phyloP scores from a whole-genome alignment of 345 rosid genomes.

The Clarkia xantiana region DNA sequence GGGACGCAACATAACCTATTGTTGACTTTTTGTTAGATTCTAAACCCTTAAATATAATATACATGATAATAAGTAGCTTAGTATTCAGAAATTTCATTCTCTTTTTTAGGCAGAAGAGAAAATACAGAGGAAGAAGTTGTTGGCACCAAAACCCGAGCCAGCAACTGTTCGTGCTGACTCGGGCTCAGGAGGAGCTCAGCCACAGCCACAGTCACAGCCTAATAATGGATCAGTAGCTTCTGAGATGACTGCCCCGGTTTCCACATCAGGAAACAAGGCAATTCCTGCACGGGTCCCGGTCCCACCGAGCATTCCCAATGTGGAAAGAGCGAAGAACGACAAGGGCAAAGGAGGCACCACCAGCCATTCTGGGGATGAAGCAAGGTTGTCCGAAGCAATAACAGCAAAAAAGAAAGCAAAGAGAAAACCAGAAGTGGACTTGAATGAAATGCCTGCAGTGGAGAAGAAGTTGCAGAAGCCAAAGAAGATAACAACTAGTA shows the following conservation, averaged over 20 bases:
- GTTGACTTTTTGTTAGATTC: no score
- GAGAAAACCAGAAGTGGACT: slow-evolving; percentile 41
- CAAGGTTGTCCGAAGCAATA: slow-evolving; percentile 26
- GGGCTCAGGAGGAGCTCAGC: slow-evolving; percentile 9
- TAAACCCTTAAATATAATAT: no score
- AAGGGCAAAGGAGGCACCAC: slow-evolving; percentile 33
- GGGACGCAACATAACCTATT: no score
- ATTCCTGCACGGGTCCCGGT: slow-evolving; percentile 21
- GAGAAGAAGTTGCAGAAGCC: slow-evolving; percentile 19
- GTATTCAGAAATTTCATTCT: neutral
- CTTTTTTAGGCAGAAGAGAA: slow-evolving; percentile 40
- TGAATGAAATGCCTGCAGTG: slow-evolving; percentile 24
- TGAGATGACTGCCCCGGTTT: slow-evolving; percentile 21
- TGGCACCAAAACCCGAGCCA: slow-evolving; percentile 24
- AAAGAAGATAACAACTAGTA: no score
- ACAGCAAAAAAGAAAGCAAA: slow-evolving; percentile 34
- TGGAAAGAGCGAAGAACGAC: slow-evolving; percentile 41
- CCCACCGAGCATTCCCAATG: slow-evolving; percentile 21
- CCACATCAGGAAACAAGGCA: slow-evolving; percentile 25
- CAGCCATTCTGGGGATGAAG: slow-evolving; percentile 23
- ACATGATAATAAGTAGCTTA: neutral
- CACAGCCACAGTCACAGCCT: slow-evolving; percentile 12
- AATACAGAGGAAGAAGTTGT: slow-evolving; percentile 45
- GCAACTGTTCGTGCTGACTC: slow-evolving; percentile 27
- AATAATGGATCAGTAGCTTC: slow-evolving; percentile 21